Percentiles rank a stretch among this genome's conserved stretches.
Conservation (phyloP, 352 stramenopile genomes). For the Blastocystis sp. region DNA sequence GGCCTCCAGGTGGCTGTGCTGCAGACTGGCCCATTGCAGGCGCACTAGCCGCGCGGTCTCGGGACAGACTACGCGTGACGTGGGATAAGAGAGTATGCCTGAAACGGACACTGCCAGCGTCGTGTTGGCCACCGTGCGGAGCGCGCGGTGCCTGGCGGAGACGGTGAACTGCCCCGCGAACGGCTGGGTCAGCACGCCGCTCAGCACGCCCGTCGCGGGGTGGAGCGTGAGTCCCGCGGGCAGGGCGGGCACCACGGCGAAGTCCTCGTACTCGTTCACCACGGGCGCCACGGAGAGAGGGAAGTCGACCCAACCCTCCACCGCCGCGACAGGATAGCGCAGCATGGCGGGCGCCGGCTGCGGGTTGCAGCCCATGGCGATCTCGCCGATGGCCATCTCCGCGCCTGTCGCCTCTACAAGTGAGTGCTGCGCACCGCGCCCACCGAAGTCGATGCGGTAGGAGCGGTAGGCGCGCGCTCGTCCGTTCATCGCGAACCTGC, state of each 20-base stretch:
- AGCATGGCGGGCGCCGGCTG: neutral
- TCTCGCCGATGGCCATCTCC: conserved; percentile 16
- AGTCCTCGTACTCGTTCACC: neutral
- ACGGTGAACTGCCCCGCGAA: neutral
- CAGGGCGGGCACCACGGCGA: neutral
- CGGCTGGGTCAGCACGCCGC: neutral
- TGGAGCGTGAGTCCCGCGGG: neutral
- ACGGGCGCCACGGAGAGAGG: neutral
- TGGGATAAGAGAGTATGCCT: neutral
- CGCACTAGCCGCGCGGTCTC: neutral
- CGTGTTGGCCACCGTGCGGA: neutral
- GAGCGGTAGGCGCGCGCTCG: neutral
- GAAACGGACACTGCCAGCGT: neutral
- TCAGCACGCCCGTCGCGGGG: neutral
- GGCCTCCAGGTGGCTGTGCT: neutral
- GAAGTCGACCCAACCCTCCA: too few relatives aligned
- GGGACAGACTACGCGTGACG: neutral
- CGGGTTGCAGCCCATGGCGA: neutral
- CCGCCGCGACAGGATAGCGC: neutral
- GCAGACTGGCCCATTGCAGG: neutral
- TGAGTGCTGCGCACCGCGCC: neutral
- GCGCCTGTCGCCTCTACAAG: neutral
- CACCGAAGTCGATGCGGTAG: conserved; percentile 21
- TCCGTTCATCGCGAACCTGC: conserved; percentile 21
- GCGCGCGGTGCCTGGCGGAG: neutral